These are phyloP conservation scores for Wickerhamiella galacta DNA, from an alignment of 805 yeast genomes.

Conservation along the genomic window DNA sequence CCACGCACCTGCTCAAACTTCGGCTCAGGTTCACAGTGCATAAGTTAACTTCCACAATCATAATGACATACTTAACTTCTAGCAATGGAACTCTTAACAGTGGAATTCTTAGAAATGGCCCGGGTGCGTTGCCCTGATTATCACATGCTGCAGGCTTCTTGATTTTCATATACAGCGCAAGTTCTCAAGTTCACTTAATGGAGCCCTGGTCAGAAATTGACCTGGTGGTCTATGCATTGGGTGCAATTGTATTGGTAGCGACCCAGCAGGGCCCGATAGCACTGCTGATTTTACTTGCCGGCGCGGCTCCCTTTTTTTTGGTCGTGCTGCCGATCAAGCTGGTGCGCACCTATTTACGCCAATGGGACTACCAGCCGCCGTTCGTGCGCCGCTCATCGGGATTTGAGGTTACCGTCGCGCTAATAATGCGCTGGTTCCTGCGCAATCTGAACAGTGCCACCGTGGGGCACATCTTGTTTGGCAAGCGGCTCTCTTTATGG, in stretches of 20 bases:
- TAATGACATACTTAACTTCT: too few relatives aligned
- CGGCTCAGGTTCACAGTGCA: too few relatives aligned
- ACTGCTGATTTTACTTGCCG: slow-evolving; percentile 1
- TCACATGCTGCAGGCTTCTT: too few relatives aligned
- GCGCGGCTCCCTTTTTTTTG: slow-evolving; percentile 6
- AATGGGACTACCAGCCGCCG: slow-evolving; percentile 15
- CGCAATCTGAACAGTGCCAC: slow-evolving; percentile 12
- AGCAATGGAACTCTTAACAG: too few relatives aligned
- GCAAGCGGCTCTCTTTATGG: slow-evolving; percentile 10
- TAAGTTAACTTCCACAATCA: too few relatives aligned
- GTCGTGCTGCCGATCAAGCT: slow-evolving; percentile 15
- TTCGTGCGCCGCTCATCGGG: slow-evolving; percentile 13
- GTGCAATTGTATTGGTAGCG: not conserved
- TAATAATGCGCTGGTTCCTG: slow-evolving; percentile 14
- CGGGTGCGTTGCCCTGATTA: too few relatives aligned
- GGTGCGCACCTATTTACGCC: slow-evolving; percentile 11
- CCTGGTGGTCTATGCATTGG: slow-evolving; percentile 1
- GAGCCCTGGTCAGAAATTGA: slow-evolving; percentile 14
- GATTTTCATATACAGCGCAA: not conserved
- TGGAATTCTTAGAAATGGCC: too few relatives aligned
- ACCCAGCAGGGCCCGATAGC: slow-evolving; percentile 1
- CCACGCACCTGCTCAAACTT: too few relatives aligned
- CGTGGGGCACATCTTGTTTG: slow-evolving; percentile 13
- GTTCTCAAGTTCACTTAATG: slow-evolving; percentile 5
- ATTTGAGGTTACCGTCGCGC: slow-evolving; percentile 15